Evolutionary conservation across 1,139 yeast species (phyloP).

Genomic region (Pichia sp.): DNA sequence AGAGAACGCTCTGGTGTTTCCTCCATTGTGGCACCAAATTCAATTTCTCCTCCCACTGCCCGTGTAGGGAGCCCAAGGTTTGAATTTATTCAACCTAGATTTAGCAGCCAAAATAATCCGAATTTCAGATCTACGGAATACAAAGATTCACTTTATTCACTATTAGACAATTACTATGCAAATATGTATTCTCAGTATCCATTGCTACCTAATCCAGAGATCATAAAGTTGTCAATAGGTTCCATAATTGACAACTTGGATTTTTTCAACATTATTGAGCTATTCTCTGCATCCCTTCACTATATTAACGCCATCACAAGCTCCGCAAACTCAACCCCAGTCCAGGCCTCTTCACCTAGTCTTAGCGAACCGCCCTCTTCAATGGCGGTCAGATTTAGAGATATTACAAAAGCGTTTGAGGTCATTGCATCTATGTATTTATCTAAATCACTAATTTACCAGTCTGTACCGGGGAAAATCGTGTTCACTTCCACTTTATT

Average conservation of each 20-base stretch:
- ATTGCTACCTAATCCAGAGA: conserved; percentile 42
- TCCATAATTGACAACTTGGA: conserved; percentile 37
- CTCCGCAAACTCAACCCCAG: neutral
- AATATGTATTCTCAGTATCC: conserved; percentile 56
- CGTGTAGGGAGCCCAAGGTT: neutral
- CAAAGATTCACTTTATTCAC: neutral
- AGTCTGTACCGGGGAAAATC: conserved; percentile 34
- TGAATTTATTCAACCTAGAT: neutral
- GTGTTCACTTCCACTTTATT: conserved; percentile 46
- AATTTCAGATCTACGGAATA: neutral
- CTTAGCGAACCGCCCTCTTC: neutral
- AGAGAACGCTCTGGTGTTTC: conserved; percentile 12
- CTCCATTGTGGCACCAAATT: conserved; percentile 3
- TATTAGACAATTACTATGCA: conserved; percentile 41
- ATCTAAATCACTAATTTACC: conserved; percentile 32
- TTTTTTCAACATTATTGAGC: conserved; percentile 40
- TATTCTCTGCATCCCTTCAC: conserved; percentile 50
- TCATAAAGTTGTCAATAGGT: conserved; percentile 9
- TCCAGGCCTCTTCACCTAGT: neutral
- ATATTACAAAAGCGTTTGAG: conserved; percentile 37
- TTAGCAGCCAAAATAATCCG: neutral
- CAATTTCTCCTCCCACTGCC: neutral
- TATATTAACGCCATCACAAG: conserved; percentile 41
- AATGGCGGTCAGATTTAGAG: conserved; percentile 29
- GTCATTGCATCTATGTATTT: conserved; percentile 45